Percentiles rank a stretch among this genome's conserved stretches.
These are phyloP conservation scores for Caryocar brasiliense DNA, from an alignment of 441 rosid genomes.

Conservation along the genomic window DNA sequence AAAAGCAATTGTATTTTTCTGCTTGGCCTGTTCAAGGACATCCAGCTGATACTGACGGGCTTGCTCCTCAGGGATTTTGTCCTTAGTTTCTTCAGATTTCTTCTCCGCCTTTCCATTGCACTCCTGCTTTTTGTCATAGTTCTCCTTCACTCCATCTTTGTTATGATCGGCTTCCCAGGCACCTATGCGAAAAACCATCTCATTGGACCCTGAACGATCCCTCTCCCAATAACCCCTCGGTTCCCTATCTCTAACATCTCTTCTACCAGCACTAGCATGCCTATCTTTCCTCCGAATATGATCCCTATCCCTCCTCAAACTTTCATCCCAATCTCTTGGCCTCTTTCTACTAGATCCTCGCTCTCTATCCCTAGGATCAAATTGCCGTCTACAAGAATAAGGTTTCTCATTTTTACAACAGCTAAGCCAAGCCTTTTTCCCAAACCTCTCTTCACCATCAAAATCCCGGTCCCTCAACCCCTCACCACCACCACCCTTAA, in stretches of 20 bases:
- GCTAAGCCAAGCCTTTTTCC: constrained; percentile 46
- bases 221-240: constrained; percentile 94
- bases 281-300: constrained; percentile 50
- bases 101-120: constrained; percentile 39
- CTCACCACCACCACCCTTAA: constrained; percentile 14
- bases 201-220: constrained; percentile 65
- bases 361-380: constrained; percentile 45
- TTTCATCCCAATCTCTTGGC: constrained; percentile 53
- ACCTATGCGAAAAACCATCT: constrained; percentile 64
- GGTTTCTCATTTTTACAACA: constrained; percentile 31
- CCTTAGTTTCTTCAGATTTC: constrained; percentile 55
- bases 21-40: constrained; percentile 95
- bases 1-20: constrained; percentile 86
- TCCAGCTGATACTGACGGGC: constrained; percentile 92
- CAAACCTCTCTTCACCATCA: constrained; percentile 37
- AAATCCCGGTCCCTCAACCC: constrained; percentile 25
- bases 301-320: constrained; percentile 51
- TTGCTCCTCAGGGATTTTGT: constrained; percentile 72
- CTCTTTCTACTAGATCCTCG: constrained; percentile 51
- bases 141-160: constrained; percentile 44
- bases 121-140: constrained; percentile 32
- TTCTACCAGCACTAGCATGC: constrained; percentile 32
- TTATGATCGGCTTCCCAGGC: constrained; percentile 72
- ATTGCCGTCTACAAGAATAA: constrained; percentile 33
- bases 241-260: constrained; percentile 55